Evolutionary conservation across 2,329 filamentous ascomycete species (phyloP).

Genomic region (Aspergillus phoenicis): DNA sequence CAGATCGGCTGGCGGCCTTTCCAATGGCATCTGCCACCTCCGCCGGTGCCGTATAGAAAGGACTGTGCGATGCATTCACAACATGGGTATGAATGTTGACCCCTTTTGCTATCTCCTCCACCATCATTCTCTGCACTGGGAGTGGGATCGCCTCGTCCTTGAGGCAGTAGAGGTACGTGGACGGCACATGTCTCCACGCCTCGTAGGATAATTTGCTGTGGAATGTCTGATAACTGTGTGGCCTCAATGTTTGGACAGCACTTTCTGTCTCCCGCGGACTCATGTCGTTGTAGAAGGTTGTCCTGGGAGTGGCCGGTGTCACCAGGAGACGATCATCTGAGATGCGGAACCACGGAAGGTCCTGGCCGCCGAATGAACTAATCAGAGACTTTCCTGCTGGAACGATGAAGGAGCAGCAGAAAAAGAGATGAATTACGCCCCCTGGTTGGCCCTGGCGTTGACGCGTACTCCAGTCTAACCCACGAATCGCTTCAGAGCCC

Average conservation of each 20-base stretch:
- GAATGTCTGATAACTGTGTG: conserved; percentile 7
- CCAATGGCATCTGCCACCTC: not conserved
- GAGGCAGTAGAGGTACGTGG: conserved; percentile 10
- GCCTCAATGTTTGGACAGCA: not conserved
- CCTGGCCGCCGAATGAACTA: not conserved
- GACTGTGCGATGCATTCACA: conserved; percentile 8
- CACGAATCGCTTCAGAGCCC: not conserved
- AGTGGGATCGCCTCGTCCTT: conserved; percentile 2
- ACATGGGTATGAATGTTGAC: not conserved
- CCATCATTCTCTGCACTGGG: conserved; percentile 4
- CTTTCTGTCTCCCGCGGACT: not conserved
- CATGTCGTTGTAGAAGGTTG: not conserved
- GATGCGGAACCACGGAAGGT: not conserved
- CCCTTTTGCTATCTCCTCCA: conserved; percentile 4
- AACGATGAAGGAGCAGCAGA: not conserved
- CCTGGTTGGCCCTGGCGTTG: not conserved
- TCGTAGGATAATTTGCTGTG: not conserved
- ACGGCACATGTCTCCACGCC: conserved; percentile 4
- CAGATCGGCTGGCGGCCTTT: too few relatives aligned
- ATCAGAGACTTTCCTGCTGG: not conserved
- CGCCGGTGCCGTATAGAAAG: not conserved
- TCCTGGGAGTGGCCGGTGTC: not conserved
- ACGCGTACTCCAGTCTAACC: not conserved
- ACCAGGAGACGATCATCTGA: not conserved
- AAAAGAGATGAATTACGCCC: not conserved